Conservation (phyloP, 148 eudicot genomes). For the Diospyros lotus region DNA sequence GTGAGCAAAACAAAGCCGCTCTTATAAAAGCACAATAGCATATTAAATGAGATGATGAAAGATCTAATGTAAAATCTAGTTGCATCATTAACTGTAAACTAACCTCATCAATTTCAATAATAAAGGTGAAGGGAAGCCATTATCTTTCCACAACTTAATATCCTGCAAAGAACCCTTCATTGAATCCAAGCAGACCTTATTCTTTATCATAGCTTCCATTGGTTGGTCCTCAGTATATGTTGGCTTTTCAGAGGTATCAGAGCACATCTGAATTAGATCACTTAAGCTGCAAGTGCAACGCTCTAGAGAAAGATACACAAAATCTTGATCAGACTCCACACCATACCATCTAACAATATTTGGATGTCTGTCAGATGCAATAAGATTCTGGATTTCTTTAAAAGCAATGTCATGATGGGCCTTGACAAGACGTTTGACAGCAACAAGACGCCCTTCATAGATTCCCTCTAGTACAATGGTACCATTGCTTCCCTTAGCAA, state of each 20-base stretch:
- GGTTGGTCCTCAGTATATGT: conserved; percentile 16
- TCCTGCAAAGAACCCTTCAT: conserved; percentile 44
- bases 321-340: conserved; percentile 78
- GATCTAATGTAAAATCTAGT: conserved; percentile 3
- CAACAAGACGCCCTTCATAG: conserved; percentile 85
- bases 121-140: conserved; percentile 70
- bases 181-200: conserved; percentile 31
- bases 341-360: conserved; percentile 92
- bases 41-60: conserved; percentile 2
- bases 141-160: conserved; percentile 57
- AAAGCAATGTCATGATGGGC: conserved; percentile 88
- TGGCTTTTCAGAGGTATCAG: conserved; percentile 26
- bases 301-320: conserved; percentile 82
- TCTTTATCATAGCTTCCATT: conserved; percentile 29
- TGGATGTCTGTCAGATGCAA: conserved; percentile 87
- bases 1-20: background rate
- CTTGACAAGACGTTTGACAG: conserved; percentile 88
- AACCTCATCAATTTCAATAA: conserved; percentile 82
- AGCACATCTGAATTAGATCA: conserved; percentile 54
- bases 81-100: conserved; percentile 3
- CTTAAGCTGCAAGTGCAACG: conserved; percentile 74
- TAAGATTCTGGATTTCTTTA: conserved; percentile 87
- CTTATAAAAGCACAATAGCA: background rate
- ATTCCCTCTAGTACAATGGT: conserved; percentile 85
- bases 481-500: conserved; percentile 97